Percentiles rank a stretch among this genome's conserved stretches.
Conservation (phyloP, 495 filamentous ascomycete genomes). For the Cenococcum geophilum region DNA sequence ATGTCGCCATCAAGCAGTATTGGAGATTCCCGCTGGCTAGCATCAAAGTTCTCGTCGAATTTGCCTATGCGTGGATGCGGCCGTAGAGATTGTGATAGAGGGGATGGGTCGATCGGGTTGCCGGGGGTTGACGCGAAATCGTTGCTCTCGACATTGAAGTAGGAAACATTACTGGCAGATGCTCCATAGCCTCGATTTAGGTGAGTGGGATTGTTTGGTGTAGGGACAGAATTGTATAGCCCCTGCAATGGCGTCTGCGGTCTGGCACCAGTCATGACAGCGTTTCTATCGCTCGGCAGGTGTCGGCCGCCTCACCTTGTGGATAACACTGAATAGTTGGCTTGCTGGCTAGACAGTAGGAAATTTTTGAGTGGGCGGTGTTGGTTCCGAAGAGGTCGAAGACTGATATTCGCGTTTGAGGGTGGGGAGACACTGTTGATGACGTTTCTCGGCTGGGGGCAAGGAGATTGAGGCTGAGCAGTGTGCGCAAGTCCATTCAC, state of each 20-base stretch:
- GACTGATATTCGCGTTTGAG: neutral
- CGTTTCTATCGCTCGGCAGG: neutral
- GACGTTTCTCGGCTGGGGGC: neutral
- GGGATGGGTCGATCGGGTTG: slow-evolving; percentile 40
- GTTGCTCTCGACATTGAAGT: slow-evolving; percentile 16
- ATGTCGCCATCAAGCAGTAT: slow-evolving; percentile 45
- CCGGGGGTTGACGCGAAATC: slow-evolving; percentile 41
- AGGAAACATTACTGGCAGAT: slow-evolving; percentile 5
- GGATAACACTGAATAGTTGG: too few species aligned
- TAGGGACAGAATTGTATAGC: slow-evolving; percentile 29
- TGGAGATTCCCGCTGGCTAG: slow-evolving; percentile 58
- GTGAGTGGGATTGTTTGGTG: slow-evolving; percentile 29
- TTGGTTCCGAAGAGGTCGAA: too few species aligned
- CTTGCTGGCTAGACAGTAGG: too few species aligned
- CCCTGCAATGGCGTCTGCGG: slow-evolving; percentile 26
- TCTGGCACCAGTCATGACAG: slow-evolving; percentile 4
- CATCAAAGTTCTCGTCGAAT: slow-evolving; percentile 70
- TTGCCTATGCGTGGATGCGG: slow-evolving; percentile 34
- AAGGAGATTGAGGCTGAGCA: neutral
- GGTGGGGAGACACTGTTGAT: neutral
- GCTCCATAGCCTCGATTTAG: slow-evolving; percentile 34
- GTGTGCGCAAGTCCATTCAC: neutral
- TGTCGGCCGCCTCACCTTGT: too few species aligned
- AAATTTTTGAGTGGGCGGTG: too few species aligned
- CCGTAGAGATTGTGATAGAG: slow-evolving; percentile 42